Base-by-base conservation (phyloP, 306 rosid genomes). In the Cicer cuneatum region DNA sequence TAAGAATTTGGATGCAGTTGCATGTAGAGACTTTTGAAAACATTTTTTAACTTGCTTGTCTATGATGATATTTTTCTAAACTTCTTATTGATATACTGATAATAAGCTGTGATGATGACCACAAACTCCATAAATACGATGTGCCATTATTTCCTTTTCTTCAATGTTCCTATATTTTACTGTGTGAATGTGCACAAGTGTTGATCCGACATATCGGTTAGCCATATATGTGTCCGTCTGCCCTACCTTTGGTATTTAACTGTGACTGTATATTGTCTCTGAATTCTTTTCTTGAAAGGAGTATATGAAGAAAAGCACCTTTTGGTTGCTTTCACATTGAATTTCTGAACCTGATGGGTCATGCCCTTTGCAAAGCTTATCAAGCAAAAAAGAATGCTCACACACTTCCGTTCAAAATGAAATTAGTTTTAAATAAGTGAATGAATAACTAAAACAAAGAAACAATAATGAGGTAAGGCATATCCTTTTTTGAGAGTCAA, bases 211-310 rank as follows among this genome's bases (percentile, higher is more conserved):
- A 15, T 29, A 29, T 29, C 35, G 5, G 35, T 29, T 29, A 51
- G 24, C 57, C 57, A 15, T 29, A 15, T 15, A 2, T 51, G 57
- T 0, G 21, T 51, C 16, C 1, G 21, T 51, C 16, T 52, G 21
- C 42, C 64, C 74, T 60, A 29, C 15, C 16, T 29, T 29, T 29
- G 35, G 35, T 29, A 29, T 29, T 29, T 29, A 29, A 29, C 4
- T 29, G 35, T 4, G 35, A 29, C 35, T 29, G 35, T 29, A 29
- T 4, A 29, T 29, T 29, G 5, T 29, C 33, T 46, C 37, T 66
- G 19, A 47, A 67, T 82, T 70, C 84, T 66, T 86, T 83, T 83
- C 81, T 82, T 79, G 29, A 64, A 65, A 69, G 38, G 40, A 59
- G 61, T 33, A 65, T 53, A 65, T 53, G 65, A 87, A 84, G 86